These are phyloP conservation scores for Amborella trichopoda DNA, from an alignment of 164 flowering plant species.

Conservation along the genomic window DNA sequence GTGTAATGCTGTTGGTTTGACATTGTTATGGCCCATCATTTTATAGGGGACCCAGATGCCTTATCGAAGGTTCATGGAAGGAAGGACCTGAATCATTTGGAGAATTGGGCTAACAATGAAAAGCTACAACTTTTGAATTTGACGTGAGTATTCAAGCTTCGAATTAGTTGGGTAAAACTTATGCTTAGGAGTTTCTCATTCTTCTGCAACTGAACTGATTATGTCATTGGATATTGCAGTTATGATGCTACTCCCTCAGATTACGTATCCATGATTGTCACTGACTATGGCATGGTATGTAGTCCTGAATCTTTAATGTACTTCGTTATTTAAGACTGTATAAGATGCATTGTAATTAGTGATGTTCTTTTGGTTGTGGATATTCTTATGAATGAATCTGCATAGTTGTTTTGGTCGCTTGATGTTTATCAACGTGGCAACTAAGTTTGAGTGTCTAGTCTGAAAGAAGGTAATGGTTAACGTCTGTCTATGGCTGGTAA, in stretches of 20 bases:
- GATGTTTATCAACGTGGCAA: neutral
- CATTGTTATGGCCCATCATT: slow-evolving; percentile 1
- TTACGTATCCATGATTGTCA: slow-evolving; percentile 79
- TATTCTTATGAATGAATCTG: too few relatives aligned
- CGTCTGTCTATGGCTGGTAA: too few relatives aligned
- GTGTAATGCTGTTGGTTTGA: neutral
- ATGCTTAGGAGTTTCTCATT: neutral
- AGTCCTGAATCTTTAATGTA: neutral
- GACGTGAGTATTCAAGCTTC: slow-evolving; percentile 29
- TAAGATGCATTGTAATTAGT: neutral
- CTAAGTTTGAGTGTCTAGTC: neutral
- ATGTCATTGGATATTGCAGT: slow-evolving; percentile 23
- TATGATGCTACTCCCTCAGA: slow-evolving; percentile 93
- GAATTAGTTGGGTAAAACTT: neutral
- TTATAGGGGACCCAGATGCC: slow-evolving; percentile 72
- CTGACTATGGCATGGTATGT: slow-evolving; percentile 97
- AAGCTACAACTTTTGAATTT: slow-evolving; percentile 70
- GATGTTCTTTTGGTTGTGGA: neutral
- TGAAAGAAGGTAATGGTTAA: too few relatives aligned
- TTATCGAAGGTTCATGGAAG: slow-evolving; percentile 67
- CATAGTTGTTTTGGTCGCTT: too few relatives aligned
- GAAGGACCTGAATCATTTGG: slow-evolving; percentile 37
- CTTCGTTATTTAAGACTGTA: neutral
- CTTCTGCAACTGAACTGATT: neutral
- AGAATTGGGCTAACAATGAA: slow-evolving; percentile 37